Conservation (phyloP, 2,329 filamentous ascomycete genomes). For the Sclerotinia subarctica region DNA sequence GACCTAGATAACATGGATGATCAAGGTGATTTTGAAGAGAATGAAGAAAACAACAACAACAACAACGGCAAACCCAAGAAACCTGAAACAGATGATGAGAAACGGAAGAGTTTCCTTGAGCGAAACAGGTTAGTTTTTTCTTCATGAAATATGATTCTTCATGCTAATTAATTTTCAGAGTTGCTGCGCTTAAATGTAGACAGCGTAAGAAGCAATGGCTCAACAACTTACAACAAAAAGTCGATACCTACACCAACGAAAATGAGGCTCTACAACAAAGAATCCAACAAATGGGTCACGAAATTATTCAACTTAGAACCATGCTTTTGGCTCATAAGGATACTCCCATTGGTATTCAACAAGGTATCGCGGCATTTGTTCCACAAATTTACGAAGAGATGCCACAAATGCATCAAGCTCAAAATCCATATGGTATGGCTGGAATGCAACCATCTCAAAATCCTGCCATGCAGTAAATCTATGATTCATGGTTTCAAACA, state of each 20-base stretch:
- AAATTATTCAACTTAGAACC: conserved; percentile 93
- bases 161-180: conserved; percentile 50
- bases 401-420: background rate
- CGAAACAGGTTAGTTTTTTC: conserved; percentile 72
- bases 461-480: background rate
- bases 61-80: conserved; percentile 60
- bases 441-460: conserved; percentile 2
- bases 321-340: conserved; percentile 92
- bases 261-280: conserved; percentile 84
- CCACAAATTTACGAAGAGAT: background rate
- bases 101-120: conserved; percentile 96
- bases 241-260: conserved; percentile 87
- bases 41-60: conserved; percentile 45
- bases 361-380: conserved; percentile 48
- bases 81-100: conserved; percentile 93
- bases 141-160: background rate
- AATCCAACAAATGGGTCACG: conserved; percentile 80
- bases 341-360: conserved; percentile 86
- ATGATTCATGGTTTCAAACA: background rate
- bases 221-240: conserved; percentile 88
- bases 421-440: conserved; percentile 18
- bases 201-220: conserved; percentile 99
- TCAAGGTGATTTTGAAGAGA: conserved; percentile 47
- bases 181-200: conserved; percentile 93
- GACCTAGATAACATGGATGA: conserved; percentile 5